phyloP scores from a whole-genome alignment of 495 filamentous ascomycete genomes.

The Aspergillus avenaceus region DNA sequence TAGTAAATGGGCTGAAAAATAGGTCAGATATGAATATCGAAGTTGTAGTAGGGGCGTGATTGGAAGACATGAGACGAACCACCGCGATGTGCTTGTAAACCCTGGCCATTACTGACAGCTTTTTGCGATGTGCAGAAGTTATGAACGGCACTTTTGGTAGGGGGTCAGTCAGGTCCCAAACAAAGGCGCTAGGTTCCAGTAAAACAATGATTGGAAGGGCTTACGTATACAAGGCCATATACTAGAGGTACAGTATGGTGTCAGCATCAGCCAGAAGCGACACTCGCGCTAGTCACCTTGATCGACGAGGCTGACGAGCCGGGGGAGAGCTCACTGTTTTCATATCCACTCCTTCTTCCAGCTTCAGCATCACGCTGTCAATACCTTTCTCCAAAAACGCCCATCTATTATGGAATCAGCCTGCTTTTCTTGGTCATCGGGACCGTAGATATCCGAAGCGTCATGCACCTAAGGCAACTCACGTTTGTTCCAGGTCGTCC shows the following conservation, averaged over 20 bases:
- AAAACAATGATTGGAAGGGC: conserved; percentile 20
- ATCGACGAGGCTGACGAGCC: neutral
- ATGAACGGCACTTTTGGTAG: conserved; percentile 72
- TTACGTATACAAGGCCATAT: conserved; percentile 97
- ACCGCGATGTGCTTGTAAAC: conserved; percentile 66
- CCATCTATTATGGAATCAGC: conserved; percentile 62
- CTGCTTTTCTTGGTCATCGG: neutral
- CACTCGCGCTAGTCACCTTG: neutral
- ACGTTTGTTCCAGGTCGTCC: conserved; percentile 84
- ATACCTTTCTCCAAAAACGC: conserved; percentile 81
- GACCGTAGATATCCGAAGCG: neutral
- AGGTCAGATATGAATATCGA: conserved; percentile 9
- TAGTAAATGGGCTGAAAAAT: conserved; percentile 71
- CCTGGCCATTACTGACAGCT: conserved; percentile 56
- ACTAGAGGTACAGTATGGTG: conserved; percentile 45
- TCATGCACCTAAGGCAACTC: conserved; percentile 30
- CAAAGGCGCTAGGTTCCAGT: conserved; percentile 9
- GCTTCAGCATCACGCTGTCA: conserved; percentile 84
- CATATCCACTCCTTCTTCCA: conserved; percentile 92
- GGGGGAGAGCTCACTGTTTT: conserved; percentile 59
- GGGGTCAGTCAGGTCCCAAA: conserved; percentile 15
- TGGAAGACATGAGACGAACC: too few species aligned
- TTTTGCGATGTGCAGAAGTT: conserved; percentile 99
- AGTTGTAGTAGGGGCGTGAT: too few species aligned
- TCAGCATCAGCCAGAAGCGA: conserved; percentile 9